phyloP scores from a whole-genome alignment of 352 stramenopile species.

The Phytophthora palmivora region DNA sequence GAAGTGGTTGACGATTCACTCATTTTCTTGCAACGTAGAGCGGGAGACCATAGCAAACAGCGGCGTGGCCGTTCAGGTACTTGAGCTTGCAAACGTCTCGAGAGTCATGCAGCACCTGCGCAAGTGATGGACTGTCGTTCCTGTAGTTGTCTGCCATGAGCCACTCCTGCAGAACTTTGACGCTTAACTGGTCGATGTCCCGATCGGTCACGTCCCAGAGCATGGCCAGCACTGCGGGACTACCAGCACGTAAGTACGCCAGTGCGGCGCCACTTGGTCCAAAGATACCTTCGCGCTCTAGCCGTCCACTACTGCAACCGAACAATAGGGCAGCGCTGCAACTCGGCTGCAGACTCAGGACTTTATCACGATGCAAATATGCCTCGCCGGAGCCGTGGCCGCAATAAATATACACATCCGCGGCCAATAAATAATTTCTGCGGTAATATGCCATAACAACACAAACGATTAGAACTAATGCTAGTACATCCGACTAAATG shows the following conservation, averaged over 20 bases:
- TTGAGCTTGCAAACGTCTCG: constrained; percentile 93
- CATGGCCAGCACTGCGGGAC: constrained; percentile 96
- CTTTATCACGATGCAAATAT: constrained; percentile 88
- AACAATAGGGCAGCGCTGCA: constrained; percentile 94
- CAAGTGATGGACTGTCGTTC: constrained; percentile 46
- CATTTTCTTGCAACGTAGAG: constrained; percentile 44
- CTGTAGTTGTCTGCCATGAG: constrained; percentile 64
- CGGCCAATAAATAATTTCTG: constrained; percentile 57
- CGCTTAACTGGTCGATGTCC: constrained; percentile 96
- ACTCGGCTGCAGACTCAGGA: constrained; percentile 54
- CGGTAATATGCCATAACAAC: neutral
- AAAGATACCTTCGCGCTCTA: constrained; percentile 90
- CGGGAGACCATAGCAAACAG: constrained; percentile 96
- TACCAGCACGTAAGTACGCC: constrained; percentile 93
- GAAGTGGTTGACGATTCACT: constrained; percentile 20
- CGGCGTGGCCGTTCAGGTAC: constrained; percentile 95
- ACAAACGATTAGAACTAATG: constrained; percentile 7
- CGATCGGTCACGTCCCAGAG: constrained; percentile 99
- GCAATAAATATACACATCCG: constrained; percentile 97
- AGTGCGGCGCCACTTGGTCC: constrained; percentile 95
- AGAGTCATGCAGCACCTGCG: constrained; percentile 73
- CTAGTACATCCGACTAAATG: neutral
- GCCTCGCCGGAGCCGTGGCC: constrained; percentile 96
- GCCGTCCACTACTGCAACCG: constrained; percentile 96
- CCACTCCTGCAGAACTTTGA: constrained; percentile 67